Base-by-base conservation (phyloP, 164 flowering plant species). In the Aristolochia contorta region DNA sequence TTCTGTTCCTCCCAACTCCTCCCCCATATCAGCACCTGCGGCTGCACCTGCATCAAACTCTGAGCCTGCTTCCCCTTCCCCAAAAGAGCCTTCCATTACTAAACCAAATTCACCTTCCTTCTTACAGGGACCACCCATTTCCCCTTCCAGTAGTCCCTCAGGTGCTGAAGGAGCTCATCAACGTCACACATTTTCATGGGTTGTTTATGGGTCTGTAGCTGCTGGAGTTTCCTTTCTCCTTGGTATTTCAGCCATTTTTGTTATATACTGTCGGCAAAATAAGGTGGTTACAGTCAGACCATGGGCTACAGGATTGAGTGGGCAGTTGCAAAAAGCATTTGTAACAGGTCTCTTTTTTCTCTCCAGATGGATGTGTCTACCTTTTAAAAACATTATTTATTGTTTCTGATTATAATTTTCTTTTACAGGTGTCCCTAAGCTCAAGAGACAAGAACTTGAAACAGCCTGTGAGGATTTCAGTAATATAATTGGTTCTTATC, bases 401-500 rank as follows among this genome's bases (percentile, higher is more conserved):
- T 12, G 1, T 43, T 56, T 56, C 19, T 16, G 14, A 30, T 56
- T 16, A 20, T 43, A 18, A 46, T 54, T 23, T 27, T 13, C 14
- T 25, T 63, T 6, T 55, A 57, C 78, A 87, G 95, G 89, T 67
- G 91, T 82, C 8, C 91, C 95, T 32, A 83, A 74, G 58, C 87
- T 87, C 67, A 78, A 76, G 74, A 70, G 85, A 32, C 54, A 79
- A 54, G 95, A 87, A 70, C 85, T 87, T 53, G 87, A 80, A 75
- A 69, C 78, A 67, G 96, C 96, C 16, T 88, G 96, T 69, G 96
- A 88, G 67, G 96, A 88, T 75, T 88, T 88, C 71, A 88, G 96
- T 56, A 88, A 88, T 54, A 78, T 88, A 64, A 84, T 88, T 61
- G 96, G 82, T 25, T 67, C 80, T 59, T 65, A 73, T 43, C 63